Base-by-base conservation (phyloP, 1,284 basidiomycete genomes). In the Grifola frondosa region DNA sequence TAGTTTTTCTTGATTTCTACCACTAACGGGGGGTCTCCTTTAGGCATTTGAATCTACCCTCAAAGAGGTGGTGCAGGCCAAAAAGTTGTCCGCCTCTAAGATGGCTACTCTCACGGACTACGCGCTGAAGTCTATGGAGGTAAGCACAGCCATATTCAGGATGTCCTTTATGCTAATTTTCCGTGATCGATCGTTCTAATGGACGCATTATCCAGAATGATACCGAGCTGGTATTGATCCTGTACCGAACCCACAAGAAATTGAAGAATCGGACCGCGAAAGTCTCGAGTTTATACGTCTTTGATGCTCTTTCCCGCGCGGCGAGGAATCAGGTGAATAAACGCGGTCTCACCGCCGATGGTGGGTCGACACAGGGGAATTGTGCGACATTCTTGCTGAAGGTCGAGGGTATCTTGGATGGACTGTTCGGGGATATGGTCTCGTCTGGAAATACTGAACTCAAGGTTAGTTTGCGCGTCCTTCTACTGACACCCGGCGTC, bases 261-360 rank as follows among this genome's bases (percentile, higher is more conserved):
- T 72, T 95, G 21, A 69, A 80, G 4, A 64, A 77, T 9, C n/a
- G n/a, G n/a, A 61, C 75, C 15, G 68, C 74, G 50, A 93, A 96
- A 61, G 79, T 93, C 48, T 82, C 80, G 34, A 91, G 88, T 66
- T 73, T 97, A 44, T 97, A 97, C 66, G 82, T 86, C 31, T 90
- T 97, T 62, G 93, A 97, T 67, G 88, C 92, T 13, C 75, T 97
- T 48, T 80, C 89, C 32, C 81, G 93, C 43, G 90, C 86, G 13
- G 90, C 90, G n/a, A 76, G 80, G 49, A 71, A 72, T 50, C 74
- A 81, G 40, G 80, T 73, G 30, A 81, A 71, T 59, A 91, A 91
- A 62, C 77, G 81, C 40, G 72, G 72, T 43, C 65, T 80, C 15
- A 70, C 73, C 51, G 77, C 73, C 47, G 78, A 85, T 50, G 58